Conservation (phyloP, 164 flowering plant genomes). For the Magnolia kwangsiensis region DNA sequence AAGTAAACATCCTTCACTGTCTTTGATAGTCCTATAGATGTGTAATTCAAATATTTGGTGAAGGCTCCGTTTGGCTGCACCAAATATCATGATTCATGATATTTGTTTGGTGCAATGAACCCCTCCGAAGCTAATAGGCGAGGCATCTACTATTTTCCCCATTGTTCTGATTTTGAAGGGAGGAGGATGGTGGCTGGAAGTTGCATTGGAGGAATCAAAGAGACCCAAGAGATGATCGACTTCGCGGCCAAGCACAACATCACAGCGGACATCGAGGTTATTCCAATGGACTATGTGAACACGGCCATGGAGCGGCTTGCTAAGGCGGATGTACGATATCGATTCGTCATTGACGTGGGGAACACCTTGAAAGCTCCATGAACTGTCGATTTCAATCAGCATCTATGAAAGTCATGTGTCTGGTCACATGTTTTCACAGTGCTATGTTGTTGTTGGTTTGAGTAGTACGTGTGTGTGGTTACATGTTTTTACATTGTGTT, state of each 20-base stretch:
- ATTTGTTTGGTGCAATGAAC: too few relatives aligned
- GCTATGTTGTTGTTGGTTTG: too few relatives aligned
- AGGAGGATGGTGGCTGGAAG: constrained; percentile 38
- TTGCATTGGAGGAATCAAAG: constrained; percentile 34
- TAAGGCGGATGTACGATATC: constrained; percentile 34
- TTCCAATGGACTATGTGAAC: constrained; percentile 43
- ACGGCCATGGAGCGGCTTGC: constrained; percentile 43
- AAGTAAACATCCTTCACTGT: constrained; percentile 6
- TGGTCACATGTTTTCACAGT: too few relatives aligned
- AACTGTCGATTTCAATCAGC: not conserved
- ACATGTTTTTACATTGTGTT: too few relatives aligned
- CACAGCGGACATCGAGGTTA: constrained; percentile 35
- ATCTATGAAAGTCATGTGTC: too few relatives aligned
- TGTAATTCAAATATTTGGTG: not conserved
- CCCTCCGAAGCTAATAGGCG: too few relatives aligned
- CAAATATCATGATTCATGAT: not conserved
- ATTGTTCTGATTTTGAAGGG: constrained; percentile 15
- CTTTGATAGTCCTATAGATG: not conserved
- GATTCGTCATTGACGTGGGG: constrained; percentile 41
- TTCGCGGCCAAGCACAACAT: constrained; percentile 37
- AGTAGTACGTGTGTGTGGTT: too few relatives aligned
- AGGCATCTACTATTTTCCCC: too few relatives aligned
- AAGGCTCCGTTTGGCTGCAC: not conserved
- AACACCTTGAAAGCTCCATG: constrained; percentile 27
- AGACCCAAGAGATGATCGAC: constrained; percentile 44